phyloP scores from a whole-genome alignment of 352 stramenopile genomes.

The Phytophthora foliorum region DNA sequence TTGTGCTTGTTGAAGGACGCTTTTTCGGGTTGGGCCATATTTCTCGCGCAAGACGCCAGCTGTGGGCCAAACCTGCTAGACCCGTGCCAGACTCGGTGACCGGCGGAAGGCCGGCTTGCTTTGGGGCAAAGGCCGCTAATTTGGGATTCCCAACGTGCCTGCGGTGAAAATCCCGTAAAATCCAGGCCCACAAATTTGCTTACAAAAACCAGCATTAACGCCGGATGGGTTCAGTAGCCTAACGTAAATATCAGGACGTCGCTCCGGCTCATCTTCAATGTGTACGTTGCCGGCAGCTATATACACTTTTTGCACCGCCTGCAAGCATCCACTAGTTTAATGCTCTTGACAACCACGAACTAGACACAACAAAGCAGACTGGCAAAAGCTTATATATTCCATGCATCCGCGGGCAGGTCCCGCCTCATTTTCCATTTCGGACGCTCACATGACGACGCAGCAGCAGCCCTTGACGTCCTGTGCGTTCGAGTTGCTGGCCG shows the following conservation, averaged over 20 bases:
- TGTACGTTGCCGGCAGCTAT: neutral
- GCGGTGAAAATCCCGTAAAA: slow-evolving; percentile 19
- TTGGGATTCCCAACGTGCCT: too few species aligned
- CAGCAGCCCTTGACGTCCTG: slow-evolving; percentile 49
- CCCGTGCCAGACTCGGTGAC: too few species aligned
- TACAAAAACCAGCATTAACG: slow-evolving; percentile 24
- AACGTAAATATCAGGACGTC: slow-evolving; percentile 18
- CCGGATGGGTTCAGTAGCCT: slow-evolving; percentile 18
- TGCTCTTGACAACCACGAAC: too few species aligned
- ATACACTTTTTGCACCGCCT: slow-evolving; percentile 22
- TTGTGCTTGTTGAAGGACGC: neutral
- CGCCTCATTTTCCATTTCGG: slow-evolving; percentile 19
- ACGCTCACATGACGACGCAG: slow-evolving; percentile 72
- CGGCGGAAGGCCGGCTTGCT: too few species aligned
- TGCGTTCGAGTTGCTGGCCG: slow-evolving; percentile 41
- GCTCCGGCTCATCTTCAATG: slow-evolving; percentile 20
- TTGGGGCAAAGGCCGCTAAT: too few species aligned
- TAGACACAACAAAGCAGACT: neutral
- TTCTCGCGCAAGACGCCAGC: neutral
- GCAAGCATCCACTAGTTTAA: too few species aligned
- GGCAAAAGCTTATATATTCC: slow-evolving; percentile 35
- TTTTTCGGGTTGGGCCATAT: neutral
- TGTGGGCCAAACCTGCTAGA: neutral
- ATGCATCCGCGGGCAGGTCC: slow-evolving; percentile 23
- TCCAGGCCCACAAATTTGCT: slow-evolving; percentile 10